A percentile compares a stretch with the other conserved stretches of the same genome.
phyloP scores from a whole-genome alignment of 192 early-diverging fungal species.

The Linderina pennispora region DNA sequence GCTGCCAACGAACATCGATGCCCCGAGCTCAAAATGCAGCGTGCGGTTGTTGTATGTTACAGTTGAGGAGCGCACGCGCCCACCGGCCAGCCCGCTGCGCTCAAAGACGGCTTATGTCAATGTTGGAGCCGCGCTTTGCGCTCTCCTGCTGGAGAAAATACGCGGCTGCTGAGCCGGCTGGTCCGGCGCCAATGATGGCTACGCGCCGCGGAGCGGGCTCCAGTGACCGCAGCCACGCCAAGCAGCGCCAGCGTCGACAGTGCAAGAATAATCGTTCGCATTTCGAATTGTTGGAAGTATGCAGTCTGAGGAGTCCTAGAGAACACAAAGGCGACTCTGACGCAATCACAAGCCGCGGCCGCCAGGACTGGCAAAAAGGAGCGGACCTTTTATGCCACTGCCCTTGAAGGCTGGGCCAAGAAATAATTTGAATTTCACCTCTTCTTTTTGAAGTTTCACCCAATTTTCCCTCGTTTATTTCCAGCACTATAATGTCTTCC shows the following conservation, averaged over 20 bases:
- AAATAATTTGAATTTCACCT: not conserved
- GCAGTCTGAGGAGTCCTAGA: too few relatives aligned
- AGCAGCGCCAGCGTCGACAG: too few relatives aligned
- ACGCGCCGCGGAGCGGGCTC: too few relatives aligned
- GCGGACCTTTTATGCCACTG: too few relatives aligned
- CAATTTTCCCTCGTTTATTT: too few relatives aligned
- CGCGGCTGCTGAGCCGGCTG: not conserved
- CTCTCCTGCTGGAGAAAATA: not conserved
- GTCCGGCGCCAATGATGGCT: not conserved
- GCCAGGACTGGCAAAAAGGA: too few relatives aligned
- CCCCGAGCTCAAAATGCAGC: constrained; percentile 18
- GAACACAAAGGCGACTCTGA: too few relatives aligned
- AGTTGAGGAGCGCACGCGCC: constrained; percentile 11
- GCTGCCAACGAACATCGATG: constrained; percentile 27
- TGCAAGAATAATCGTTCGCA: too few relatives aligned
- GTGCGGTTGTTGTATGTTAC: constrained; percentile 11
- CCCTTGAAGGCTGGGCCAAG: constrained; percentile 3
- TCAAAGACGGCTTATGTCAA: constrained; percentile 13
- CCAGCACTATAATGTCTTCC: constrained; percentile 55
- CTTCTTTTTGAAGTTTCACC: not conserved
- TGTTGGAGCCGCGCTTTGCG: constrained; percentile 2
- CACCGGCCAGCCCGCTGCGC: constrained; percentile 6
- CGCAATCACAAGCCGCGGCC: too few relatives aligned
- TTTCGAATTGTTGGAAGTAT: too few relatives aligned
- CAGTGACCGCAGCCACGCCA: too few relatives aligned